A percentile compares a stretch with the other conserved stretches of the same genome.
These are phyloP conservation scores for Suillus subaureus DNA, from an alignment of 768 basidiomycete species.

Conservation along the genomic window DNA sequence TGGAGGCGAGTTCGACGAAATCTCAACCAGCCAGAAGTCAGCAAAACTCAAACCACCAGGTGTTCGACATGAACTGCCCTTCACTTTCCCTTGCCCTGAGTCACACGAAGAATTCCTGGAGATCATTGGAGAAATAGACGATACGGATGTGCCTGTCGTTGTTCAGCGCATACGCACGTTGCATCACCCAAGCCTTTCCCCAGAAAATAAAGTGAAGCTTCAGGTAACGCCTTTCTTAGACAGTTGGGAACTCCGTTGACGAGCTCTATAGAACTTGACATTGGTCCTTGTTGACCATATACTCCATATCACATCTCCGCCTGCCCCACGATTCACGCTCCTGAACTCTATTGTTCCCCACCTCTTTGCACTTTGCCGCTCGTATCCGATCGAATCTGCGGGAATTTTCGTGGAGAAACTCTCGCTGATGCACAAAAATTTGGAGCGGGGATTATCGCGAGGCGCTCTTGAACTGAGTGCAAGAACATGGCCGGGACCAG, in stretches of 20 bases:
- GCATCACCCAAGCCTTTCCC: constrained; percentile 89
- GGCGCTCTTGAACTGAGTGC: constrained; percentile 62
- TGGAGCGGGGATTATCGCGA: constrained; percentile 75
- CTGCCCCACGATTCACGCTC: constrained; percentile 58
- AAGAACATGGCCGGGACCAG: constrained; percentile 85
- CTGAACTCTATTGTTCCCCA: constrained; percentile 76
- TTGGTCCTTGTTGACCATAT: constrained; percentile 87
- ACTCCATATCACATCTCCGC: constrained; percentile 69
- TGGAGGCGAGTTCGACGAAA: constrained; percentile 45
- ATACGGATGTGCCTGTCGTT: constrained; percentile 75
- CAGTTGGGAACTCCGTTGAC: constrained; percentile 4
- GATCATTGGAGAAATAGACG: constrained; percentile 70
- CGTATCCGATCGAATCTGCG: constrained; percentile 82
- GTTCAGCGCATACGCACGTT: constrained; percentile 89
- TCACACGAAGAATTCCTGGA: constrained; percentile 90
- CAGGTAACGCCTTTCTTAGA: constrained; percentile 57
- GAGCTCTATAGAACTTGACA: constrained; percentile 57
- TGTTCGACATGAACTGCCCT: constrained; percentile 73
- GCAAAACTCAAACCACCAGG: constrained; percentile 31
- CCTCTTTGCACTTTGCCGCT: constrained; percentile 71
- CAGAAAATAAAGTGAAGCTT: constrained; percentile 89
- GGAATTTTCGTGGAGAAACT: constrained; percentile 82
- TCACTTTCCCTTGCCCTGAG: constrained; percentile 87
- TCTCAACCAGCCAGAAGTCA: constrained; percentile 37
- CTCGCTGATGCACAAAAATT: constrained; percentile 90